A percentile compares a stretch with the other conserved stretches of the same genome.
phyloP scores from a whole-genome alignment of 352 stramenopile species.

The Phytophthora sp. region DNA sequence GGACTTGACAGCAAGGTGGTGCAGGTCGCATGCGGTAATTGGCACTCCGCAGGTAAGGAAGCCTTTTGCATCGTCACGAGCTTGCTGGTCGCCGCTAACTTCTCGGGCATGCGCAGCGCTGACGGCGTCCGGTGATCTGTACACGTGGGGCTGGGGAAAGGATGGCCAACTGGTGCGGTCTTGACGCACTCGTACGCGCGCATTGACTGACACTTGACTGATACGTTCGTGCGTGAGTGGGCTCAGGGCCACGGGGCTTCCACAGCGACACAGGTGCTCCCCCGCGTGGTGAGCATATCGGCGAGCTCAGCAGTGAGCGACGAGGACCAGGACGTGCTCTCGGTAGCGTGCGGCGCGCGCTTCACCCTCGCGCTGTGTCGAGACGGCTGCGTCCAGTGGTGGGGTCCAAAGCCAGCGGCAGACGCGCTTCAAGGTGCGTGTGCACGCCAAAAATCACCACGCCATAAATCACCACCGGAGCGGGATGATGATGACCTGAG shows the following conservation, averaged over 20 bases:
- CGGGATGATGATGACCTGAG: neutral
- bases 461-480: slow-evolving; percentile 1
- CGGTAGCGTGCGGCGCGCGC: slow-evolving; percentile 55
- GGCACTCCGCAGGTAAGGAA: slow-evolving; percentile 66
- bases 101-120: slow-evolving; percentile 28
- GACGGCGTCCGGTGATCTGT: slow-evolving; percentile 68
- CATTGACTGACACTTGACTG: slow-evolving; percentile 5
- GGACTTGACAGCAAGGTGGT: slow-evolving; percentile 57
- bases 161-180: slow-evolving; percentile 71
- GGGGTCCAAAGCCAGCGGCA: slow-evolving; percentile 36
- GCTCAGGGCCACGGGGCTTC: slow-evolving; percentile 19
- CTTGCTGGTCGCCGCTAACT: slow-evolving; percentile 6
- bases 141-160: slow-evolving; percentile 81
- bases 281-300: slow-evolving; percentile 49
- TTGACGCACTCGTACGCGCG: neutral
- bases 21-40: slow-evolving; percentile 70
- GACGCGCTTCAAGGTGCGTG: neutral
- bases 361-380: slow-evolving; percentile 54
- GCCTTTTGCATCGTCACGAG: neutral
- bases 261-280: slow-evolving; percentile 40
- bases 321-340: slow-evolving; percentile 30
- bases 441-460: neutral
- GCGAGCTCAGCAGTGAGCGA: slow-evolving; percentile 28
- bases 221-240: neutral
- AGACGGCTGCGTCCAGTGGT: slow-evolving; percentile 58